A percentile compares a stretch with the other conserved stretches of the same genome.
Conservation (phyloP, 2,329 filamentous ascomycete genomes). For the Penicillium decumbens region DNA sequence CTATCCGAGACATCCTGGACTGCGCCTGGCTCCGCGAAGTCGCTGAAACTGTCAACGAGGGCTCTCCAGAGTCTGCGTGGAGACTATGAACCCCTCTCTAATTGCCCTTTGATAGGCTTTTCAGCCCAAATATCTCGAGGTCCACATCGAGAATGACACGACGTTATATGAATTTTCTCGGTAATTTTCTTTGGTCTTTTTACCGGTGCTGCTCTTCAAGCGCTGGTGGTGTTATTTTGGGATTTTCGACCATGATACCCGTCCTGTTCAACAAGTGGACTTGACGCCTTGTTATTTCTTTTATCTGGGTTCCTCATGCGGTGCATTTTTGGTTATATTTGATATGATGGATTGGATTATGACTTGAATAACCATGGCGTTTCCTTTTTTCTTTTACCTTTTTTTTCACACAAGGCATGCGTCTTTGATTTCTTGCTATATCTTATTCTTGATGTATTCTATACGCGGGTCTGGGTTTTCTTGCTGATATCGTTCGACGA, state of each 20-base stretch:
- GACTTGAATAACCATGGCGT: slow-evolving; percentile 16
- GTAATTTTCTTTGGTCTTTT: slow-evolving; percentile 8
- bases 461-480: background rate
- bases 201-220: slow-evolving; percentile 9
- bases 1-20: slow-evolving; percentile 52
- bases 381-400: background rate
- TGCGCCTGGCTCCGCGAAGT: slow-evolving; percentile 52
- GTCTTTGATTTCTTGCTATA: slow-evolving; percentile 5
- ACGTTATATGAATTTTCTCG: background rate
- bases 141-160: background rate
- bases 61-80: slow-evolving; percentile 33
- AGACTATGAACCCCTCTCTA: slow-evolving; percentile 29
- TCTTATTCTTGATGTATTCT: slow-evolving; percentile 2
- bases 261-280: slow-evolving; percentile 10
- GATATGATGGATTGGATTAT: slow-evolving; percentile 8
- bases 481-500: background rate
- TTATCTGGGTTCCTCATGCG: background rate
- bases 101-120: background rate
- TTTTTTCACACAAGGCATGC: background rate
- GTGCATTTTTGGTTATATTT: slow-evolving; percentile 1
- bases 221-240: slow-evolving; percentile 21
- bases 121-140: background rate
- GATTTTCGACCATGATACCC: slow-evolving; percentile 31
- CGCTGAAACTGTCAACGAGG: slow-evolving; percentile 30
- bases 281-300: background rate